Percentiles rank a stretch among this genome's conserved stretches.
Conservation (phyloP, 2,329 filamentous ascomycete genomes). For the Daldinia sp. region DNA sequence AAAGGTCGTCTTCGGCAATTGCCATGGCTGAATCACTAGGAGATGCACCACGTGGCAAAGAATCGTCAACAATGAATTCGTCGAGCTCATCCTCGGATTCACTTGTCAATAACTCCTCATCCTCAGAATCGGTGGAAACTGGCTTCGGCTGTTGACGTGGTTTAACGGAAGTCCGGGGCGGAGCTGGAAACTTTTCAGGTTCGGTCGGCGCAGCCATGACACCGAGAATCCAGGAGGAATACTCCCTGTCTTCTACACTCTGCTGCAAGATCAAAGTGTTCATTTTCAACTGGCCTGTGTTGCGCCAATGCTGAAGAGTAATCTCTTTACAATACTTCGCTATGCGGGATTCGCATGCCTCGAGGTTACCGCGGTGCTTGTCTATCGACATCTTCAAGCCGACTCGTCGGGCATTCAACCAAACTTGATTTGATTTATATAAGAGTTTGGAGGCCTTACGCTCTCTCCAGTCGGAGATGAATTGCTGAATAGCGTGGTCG, state of each 20-base stretch:
- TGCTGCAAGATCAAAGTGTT: conserved; percentile 72
- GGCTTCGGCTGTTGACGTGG: conserved; percentile 34
- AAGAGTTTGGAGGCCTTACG: conserved; percentile 67
- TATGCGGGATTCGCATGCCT: conserved; percentile 64
- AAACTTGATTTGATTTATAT: conserved; percentile 69
- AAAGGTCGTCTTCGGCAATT: background rate
- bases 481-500: conserved; percentile 63
- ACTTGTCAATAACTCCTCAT: conserved; percentile 65
- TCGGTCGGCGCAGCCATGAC: conserved; percentile 58
- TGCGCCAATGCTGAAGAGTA: conserved; percentile 67
- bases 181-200: conserved; percentile 54
- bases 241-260: conserved; percentile 72
- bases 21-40: background rate
- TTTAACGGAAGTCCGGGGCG: conserved; percentile 42
- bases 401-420: conserved; percentile 66
- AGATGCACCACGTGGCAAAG: conserved; percentile 23
- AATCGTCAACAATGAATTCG: conserved; percentile 64
- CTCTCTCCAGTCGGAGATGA: conserved; percentile 68
- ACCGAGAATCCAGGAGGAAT: conserved; percentile 63
- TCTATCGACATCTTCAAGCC: conserved; percentile 58
- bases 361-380: conserved; percentile 57
- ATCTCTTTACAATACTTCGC: conserved; percentile 64
- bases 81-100: conserved; percentile 61
- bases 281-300: conserved; percentile 62
- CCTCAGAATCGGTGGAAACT: conserved; percentile 49